Evolutionary conservation across 208 protist species (phyloP).

Genomic region (Trypanosoma melophagium): DNA sequence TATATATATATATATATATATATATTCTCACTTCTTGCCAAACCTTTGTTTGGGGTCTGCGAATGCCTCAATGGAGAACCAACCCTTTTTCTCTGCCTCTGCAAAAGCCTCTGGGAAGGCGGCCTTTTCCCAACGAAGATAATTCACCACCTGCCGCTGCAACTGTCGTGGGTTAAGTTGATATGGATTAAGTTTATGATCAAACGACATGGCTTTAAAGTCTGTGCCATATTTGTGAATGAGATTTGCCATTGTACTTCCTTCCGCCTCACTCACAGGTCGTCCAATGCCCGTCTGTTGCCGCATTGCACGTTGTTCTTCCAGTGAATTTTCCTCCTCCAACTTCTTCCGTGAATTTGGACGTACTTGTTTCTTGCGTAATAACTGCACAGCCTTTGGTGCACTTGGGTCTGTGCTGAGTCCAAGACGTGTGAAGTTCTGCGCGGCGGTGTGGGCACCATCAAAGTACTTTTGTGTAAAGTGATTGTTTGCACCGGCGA

Average conservation of each 20-base stretch:
- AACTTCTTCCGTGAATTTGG: conserved; percentile 39
- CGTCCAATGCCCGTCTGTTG: conserved; percentile 49
- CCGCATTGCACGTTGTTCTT: conserved; percentile 28
- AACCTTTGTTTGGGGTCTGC: conserved; percentile 53
- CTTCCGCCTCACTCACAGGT: conserved; percentile 78
- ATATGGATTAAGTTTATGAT: conserved; percentile 80
- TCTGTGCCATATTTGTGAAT: conserved; percentile 72
- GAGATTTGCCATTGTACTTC: conserved; percentile 64
- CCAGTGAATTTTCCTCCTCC: conserved; percentile 54
- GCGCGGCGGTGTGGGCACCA: conserved; percentile 53
- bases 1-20: too few species aligned
- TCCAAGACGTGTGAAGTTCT: conserved; percentile 78
- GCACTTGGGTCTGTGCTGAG: conserved; percentile 67
- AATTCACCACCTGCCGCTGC: conserved; percentile 83
- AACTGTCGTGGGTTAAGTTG: conserved; percentile 85
- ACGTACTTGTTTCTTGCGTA: conserved; percentile 52
- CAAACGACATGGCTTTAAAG: conserved; percentile 80
- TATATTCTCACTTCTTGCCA: conserved; percentile 23
- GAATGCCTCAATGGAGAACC: conserved; percentile 69
- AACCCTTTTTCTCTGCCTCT: conserved; percentile 73
- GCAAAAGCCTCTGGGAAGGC: conserved; percentile 70
- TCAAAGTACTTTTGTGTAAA: conserved; percentile 86
- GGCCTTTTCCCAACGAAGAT: conserved; percentile 75
- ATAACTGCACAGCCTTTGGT: conserved; percentile 28
- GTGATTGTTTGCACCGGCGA: conserved; percentile 71